Evolutionary conservation across 257 asterid species (phyloP), one percentile per base, ranked within the genome.

Genomic region (Solanum etuberosum): DNA sequence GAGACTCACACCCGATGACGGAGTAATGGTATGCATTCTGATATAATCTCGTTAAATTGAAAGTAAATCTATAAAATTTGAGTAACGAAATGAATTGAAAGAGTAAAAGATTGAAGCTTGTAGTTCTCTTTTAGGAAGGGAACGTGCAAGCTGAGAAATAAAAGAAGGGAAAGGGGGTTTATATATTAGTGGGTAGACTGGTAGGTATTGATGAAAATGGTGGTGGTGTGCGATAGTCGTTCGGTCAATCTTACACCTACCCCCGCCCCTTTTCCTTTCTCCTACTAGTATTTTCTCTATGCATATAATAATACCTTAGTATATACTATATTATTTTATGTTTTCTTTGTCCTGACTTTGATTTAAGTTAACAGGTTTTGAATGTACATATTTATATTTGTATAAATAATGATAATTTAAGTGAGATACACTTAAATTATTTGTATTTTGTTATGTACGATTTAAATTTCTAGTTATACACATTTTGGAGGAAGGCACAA

Each of bases 141-240:
- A 93, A 95, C 96, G 87, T 89, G 89, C 94, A 95, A 94, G 98
- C 97, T 95, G 95, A 90, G 95, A 87, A 73, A 88, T 7, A 11
- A 87, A 67, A 2, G 73, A 25, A 74, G 70, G 25, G 82, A 86
- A 70, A 4, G 27, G 90, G 90, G 89, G 92, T 27, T 88, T 94
- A 31, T 95, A 93, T 94, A 94, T 23, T 57, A 72, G n/a, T 31
- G 76, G 71, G 32, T n/a, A 76, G 54, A 4, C 3, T 23, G 35
- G 48, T 68, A 16, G 85, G 11, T 81, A 15, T 37, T 12, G 83
- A 59, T n/a, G 48, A 27, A 67, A 51, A 77, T 83, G 35, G 87
- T 86, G 72, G 72, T 84, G 84, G 72, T 68, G 88, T 13, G 85
- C 15, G 61, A 61, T 70, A 74, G 88, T 87, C 88, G 90, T 86